Evolutionary conservation across 257 asterid genomes (phyloP).

Genomic region (Scutellaria galericulata): DNA sequence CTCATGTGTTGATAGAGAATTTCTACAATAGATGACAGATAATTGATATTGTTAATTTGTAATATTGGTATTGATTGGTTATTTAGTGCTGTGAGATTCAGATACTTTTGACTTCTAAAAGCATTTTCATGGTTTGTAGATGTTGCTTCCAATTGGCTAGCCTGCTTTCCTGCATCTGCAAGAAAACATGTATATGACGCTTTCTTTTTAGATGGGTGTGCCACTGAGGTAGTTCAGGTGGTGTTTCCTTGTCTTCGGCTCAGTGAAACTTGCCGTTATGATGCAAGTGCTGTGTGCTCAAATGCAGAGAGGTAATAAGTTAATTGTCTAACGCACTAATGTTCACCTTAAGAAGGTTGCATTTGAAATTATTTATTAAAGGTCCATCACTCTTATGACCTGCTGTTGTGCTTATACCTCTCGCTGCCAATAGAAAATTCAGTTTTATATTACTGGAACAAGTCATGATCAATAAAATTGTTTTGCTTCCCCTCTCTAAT

Average conservation of each 20-base stretch:
- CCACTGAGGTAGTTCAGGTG: slow-evolving; percentile 63
- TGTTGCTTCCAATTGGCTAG: slow-evolving; percentile 83
- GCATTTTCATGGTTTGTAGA: slow-evolving; percentile 49
- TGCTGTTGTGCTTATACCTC: neutral
- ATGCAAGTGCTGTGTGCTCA: slow-evolving; percentile 54
- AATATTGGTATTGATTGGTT: slow-evolving; percentile 13
- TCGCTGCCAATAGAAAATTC: neutral
- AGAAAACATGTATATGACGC: slow-evolving; percentile 77
- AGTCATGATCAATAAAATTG: slow-evolving; percentile 9
- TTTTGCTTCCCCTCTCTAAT: slow-evolving; percentile 18
- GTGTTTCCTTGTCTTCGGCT: slow-evolving; percentile 80
- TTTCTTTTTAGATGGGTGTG: slow-evolving; percentile 70
- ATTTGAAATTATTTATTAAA: neutral
- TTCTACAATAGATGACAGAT: slow-evolving; percentile 3
- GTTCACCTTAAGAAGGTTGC: slow-evolving; percentile 6
- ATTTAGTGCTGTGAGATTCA: slow-evolving; percentile 19
- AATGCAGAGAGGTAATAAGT: slow-evolving; percentile 84
- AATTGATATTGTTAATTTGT: slow-evolving; percentile 23
- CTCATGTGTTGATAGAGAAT: neutral
- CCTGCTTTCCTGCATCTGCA: slow-evolving; percentile 85
- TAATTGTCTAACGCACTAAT: slow-evolving; percentile 2
- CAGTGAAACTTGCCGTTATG: slow-evolving; percentile 48
- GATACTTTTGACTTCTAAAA: slow-evolving; percentile 30
- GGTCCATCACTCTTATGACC: slow-evolving; percentile 8
- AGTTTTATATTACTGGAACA: neutral